These are phyloP conservation scores for Monosporascus sp. DNA, from an alignment of 2,329 filamentous ascomycete genomes.

Conservation along the genomic window DNA sequence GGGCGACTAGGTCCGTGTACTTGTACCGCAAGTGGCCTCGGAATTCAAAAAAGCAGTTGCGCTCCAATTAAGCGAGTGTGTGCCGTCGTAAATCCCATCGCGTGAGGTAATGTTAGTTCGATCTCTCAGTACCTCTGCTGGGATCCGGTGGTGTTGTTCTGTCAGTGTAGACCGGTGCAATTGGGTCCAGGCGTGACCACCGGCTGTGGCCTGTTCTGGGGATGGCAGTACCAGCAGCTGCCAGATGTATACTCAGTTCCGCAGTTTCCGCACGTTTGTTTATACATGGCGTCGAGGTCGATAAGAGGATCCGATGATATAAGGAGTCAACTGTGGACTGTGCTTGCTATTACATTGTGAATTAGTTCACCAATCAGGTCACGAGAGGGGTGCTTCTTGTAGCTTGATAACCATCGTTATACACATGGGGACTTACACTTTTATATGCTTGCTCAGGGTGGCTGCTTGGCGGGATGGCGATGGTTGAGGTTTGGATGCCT, in stretches of 20 bases:
- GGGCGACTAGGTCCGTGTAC: no score
- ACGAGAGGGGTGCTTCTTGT: no score
- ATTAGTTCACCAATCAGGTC: neutral
- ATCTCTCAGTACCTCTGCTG: no score
- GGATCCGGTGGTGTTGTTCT: neutral
- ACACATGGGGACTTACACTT: neutral
- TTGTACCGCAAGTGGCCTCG: no score
- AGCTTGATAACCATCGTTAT: no score
- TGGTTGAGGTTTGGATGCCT: neutral
- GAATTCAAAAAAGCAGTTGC: no score
- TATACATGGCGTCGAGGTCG: constrained; percentile 22
- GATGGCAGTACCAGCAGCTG: constrained; percentile 33
- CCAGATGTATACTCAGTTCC: constrained; percentile 29
- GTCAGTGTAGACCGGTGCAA: neutral
- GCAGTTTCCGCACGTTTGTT: constrained; percentile 29
- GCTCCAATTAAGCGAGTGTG: no score
- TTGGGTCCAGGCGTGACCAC: neutral
- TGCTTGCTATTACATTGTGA: neutral
- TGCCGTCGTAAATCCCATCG: no score
- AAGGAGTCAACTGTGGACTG: neutral
- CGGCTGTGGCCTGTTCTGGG: constrained; percentile 22
- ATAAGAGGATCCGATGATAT: constrained; percentile 1
- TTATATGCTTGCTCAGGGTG: neutral
- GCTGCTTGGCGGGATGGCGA: neutral
- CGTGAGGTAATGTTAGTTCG: no score